Conservation (phyloP, 257 asterid species). For the Leptodermis oblonga region DNA sequence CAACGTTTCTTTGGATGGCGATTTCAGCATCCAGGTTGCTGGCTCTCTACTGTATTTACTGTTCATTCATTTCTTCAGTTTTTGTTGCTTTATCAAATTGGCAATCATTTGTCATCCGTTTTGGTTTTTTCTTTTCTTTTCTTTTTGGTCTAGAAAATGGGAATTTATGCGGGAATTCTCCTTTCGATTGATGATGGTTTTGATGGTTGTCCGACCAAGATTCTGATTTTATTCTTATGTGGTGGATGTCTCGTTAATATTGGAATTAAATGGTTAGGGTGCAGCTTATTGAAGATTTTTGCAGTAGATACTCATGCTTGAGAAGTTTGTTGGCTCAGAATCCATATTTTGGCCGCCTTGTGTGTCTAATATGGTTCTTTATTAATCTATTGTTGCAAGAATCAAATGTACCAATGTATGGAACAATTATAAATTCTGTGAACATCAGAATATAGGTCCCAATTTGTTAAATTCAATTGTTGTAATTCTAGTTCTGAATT, state of each 20-base stretch:
- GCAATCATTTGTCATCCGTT: neutral
- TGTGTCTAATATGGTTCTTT: neutral
- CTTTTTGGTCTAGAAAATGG: neutral
- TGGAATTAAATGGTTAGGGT: neutral
- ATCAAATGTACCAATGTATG: neutral
- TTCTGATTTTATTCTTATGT: neutral
- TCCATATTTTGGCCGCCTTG: neutral
- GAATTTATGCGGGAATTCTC: neutral
- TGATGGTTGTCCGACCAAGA: neutral
- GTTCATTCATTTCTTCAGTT: neutral
- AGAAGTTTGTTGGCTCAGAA: neutral
- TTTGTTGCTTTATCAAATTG: neutral
- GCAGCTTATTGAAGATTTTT: neutral
- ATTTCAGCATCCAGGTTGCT: constrained; percentile 43
- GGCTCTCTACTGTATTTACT: neutral
- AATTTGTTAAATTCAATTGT: no score
- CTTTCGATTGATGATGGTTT: neutral
- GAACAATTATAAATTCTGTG: neutral
- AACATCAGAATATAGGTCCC: neutral
- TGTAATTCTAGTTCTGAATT: neutral
- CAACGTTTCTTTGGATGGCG: constrained; percentile 43
- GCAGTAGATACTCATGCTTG: neutral
- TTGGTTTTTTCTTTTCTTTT: neutral
- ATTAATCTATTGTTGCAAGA: neutral
- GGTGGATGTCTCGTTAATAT: neutral